A percentile compares a stretch with the other conserved stretches of the same genome.
Evolutionary conservation across 1,284 basidiomycete genomes (phyloP).

Genomic region (Kwoniella shivajii): DNA sequence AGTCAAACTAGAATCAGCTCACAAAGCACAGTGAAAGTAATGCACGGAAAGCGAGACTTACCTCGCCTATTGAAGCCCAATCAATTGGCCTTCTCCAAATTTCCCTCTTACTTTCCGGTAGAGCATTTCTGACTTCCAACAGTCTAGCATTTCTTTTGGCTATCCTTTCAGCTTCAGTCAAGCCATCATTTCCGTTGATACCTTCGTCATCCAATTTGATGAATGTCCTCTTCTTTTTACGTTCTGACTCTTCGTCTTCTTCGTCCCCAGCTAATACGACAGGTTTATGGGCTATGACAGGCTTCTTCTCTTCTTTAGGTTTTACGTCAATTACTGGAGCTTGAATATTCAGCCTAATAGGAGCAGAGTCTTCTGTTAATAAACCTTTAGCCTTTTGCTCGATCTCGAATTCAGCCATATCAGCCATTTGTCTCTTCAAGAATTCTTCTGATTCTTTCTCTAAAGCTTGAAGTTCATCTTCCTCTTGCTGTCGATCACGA

Average conservation of each 20-base stretch:
- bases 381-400: constrained; percentile 84
- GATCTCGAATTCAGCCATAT: constrained; percentile 81
- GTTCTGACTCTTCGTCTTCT: constrained; percentile 69
- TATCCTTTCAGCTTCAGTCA: constrained; percentile 54
- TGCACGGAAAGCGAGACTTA: constrained; percentile 58
- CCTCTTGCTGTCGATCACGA: constrained; percentile 77
- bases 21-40: not conserved
- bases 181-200: constrained; percentile 19
- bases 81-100: constrained; percentile 77
- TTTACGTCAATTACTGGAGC: constrained; percentile 21
- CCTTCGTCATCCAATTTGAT: constrained; percentile 72
- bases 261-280: constrained; percentile 69
- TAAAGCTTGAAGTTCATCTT: constrained; percentile 77
- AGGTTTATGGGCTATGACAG: constrained; percentile 43
- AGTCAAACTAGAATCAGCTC: not conserved
- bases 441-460: constrained; percentile 84
- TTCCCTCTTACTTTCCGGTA: constrained; percentile 68
- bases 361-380: constrained; percentile 84
- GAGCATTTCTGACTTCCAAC: constrained; percentile 70
- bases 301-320: constrained; percentile 51
- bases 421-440: constrained; percentile 83
- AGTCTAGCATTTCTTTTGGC: constrained; percentile 75
- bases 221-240: constrained; percentile 75
- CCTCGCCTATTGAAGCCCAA: constrained; percentile 82
- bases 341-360: constrained; percentile 66